These are phyloP conservation scores for Podaxis sp. DNA, from an alignment of 768 basidiomycete genomes.

Conservation along the genomic window DNA sequence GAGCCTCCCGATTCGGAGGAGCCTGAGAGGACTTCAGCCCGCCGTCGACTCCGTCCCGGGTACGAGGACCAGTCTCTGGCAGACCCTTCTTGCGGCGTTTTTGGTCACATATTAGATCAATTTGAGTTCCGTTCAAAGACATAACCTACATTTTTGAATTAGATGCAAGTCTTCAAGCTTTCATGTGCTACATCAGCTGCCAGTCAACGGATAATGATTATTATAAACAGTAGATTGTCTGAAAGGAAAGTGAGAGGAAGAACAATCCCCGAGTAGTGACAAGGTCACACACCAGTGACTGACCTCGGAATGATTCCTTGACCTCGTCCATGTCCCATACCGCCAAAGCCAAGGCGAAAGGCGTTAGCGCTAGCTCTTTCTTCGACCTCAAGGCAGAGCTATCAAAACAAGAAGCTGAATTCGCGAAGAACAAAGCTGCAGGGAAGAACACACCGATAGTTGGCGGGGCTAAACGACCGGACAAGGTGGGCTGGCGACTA, in stretches of 20 bases:
- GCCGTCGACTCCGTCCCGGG: background rate
- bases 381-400: constrained; percentile 82
- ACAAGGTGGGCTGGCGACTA: constrained; percentile 52
- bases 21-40: background rate
- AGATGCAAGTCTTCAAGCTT: too few relatives aligned
- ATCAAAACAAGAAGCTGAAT: constrained; percentile 58
- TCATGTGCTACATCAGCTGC: too few relatives aligned
- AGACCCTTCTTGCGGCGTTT: background rate
- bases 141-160: background rate
- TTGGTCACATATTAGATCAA: background rate
- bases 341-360: constrained; percentile 65
- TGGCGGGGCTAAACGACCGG: constrained; percentile 64
- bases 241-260: background rate
- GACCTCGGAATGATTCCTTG: background rate
- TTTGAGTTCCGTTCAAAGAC: background rate
- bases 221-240: too few relatives aligned
- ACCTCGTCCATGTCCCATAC: constrained; percentile 41
- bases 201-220: too few relatives aligned
- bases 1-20: background rate
- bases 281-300: background rate
- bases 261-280: background rate
- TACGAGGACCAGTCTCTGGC: background rate
- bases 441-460: constrained; percentile 54
- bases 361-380: constrained; percentile 73
- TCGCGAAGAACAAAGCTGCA: constrained; percentile 56